phyloP scores from a whole-genome alignment of 2,329 filamentous ascomycete species.

The Pezicula radicicola region DNA sequence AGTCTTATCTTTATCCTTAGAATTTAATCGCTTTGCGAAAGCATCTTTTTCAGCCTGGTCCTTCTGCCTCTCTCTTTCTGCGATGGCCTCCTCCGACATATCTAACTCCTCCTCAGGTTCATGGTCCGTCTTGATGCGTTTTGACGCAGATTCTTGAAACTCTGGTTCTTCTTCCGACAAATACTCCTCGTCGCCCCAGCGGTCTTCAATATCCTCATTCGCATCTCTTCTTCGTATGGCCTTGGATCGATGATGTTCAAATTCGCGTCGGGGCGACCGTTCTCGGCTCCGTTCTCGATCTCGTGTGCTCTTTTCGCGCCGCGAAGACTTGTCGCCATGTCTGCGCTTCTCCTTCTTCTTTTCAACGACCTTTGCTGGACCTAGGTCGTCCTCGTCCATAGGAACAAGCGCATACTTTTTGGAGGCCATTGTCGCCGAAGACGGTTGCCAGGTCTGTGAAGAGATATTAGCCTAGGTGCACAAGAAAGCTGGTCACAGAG shows the following conservation, averaged over 20 bases:
- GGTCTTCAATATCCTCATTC: conserved; percentile 64
- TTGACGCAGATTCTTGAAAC: conserved; percentile 67
- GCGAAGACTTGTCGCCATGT: conserved; percentile 32
- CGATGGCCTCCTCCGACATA: conserved; percentile 56
- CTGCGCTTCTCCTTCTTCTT: conserved; percentile 40
- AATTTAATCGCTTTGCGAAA: conserved; percentile 72
- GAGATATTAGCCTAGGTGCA: not conserved
- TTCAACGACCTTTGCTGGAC: conserved; percentile 48
- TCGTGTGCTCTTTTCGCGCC: conserved; percentile 34
- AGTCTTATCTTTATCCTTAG: conserved; percentile 66
- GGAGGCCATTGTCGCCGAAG: conserved; percentile 29
- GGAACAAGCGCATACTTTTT: conserved; percentile 66
- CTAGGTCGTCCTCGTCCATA: conserved; percentile 64
- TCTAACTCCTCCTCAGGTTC: conserved; percentile 47
- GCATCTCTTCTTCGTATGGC: conserved; percentile 46
- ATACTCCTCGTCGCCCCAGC: conserved; percentile 78
- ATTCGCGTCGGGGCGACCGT: conserved; percentile 33
- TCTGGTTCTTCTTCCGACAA: conserved; percentile 51
- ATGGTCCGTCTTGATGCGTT: conserved; percentile 64
- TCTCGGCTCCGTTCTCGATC: conserved; percentile 33
- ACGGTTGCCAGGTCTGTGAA: not conserved
- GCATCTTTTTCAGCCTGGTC: conserved; percentile 76
- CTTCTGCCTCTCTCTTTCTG: conserved; percentile 55
- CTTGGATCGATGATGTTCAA: conserved; percentile 38
- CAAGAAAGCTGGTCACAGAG: not conserved